Conservation (phyloP, 495 filamentous ascomycete genomes). For the Parathielavia appendiculata region DNA sequence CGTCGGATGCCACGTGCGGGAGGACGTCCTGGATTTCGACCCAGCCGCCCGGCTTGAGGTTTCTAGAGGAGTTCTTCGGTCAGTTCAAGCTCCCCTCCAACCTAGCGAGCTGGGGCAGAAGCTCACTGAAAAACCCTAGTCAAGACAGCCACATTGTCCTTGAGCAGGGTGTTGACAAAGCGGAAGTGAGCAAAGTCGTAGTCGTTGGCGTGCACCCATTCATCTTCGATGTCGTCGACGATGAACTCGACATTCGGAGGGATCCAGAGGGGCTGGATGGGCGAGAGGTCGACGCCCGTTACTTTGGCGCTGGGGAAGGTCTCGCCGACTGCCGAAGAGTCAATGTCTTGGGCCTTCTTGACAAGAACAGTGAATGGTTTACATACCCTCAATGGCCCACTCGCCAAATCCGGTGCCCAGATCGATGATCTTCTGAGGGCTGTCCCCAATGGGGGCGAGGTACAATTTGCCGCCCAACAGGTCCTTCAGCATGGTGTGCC, state of each 20-base stretch:
- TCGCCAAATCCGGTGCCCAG: constrained; percentile 58
- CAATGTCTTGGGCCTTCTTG: constrained; percentile 10
- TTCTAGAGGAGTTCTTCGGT: constrained; percentile 33
- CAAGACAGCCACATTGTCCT: constrained; percentile 40
- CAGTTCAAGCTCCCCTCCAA: neutral
- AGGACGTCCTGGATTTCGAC: constrained; percentile 55
- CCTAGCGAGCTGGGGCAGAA: neutral
- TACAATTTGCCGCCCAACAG: constrained; percentile 54
- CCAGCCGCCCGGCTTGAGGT: constrained; percentile 60
- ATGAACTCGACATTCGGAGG: constrained; percentile 55
- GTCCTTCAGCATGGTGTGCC: constrained; percentile 55
- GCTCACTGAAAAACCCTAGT: constrained; percentile 32
- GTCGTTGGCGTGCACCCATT: constrained; percentile 46
- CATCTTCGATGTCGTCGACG: constrained; percentile 55
- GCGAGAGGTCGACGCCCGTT: constrained; percentile 59
- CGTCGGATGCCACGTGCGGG: constrained; percentile 48
- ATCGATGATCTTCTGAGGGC: constrained; percentile 60
- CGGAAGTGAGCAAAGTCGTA: constrained; percentile 52
- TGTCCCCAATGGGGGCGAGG: constrained; percentile 52
- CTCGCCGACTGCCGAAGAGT: constrained; percentile 44
- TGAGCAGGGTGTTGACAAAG: constrained; percentile 43
- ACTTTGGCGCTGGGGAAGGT: constrained; percentile 50
- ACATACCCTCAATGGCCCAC: constrained; percentile 63
- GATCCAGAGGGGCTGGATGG: constrained; percentile 54
- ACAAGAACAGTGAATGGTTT: neutral